Evolutionary conservation across 805 yeast genomes (phyloP).

Genomic region (Isabelozyma heimii): DNA sequence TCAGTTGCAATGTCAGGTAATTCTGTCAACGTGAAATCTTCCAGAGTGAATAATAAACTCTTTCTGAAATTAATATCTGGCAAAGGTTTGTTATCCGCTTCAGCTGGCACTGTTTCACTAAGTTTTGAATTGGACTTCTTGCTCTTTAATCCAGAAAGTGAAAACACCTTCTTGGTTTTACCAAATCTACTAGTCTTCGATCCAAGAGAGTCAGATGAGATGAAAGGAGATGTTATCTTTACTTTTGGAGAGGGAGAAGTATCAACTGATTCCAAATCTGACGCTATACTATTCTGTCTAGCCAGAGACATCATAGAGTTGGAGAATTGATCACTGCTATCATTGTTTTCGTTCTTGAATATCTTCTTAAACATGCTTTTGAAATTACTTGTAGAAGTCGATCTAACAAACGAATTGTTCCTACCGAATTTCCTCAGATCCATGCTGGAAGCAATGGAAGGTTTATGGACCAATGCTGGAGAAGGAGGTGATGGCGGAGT

Average conservation of each 20-base stretch:
- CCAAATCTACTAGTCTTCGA: not conserved
- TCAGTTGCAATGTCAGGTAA: constrained; percentile 28
- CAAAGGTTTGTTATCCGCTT: not conserved
- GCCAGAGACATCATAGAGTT: not conserved
- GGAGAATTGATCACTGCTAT: not conserved
- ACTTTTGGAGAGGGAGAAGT: not conserved
- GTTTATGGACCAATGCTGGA: not conserved
- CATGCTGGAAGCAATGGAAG: not conserved
- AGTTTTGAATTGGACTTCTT: not conserved
- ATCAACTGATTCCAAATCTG: not conserved
- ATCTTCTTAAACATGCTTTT: constrained; percentile 7
- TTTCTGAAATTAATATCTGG: constrained; percentile 3
- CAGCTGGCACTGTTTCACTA: not conserved
- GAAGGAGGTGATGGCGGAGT: not conserved
- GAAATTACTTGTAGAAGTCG: constrained; percentile 16
- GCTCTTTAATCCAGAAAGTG: not conserved
- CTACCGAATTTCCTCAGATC: not conserved
- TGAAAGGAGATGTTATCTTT: not conserved
- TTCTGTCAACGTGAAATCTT: constrained; percentile 8
- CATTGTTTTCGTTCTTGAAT: not conserved
- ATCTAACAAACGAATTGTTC: not conserved
- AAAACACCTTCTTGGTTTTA: not conserved
- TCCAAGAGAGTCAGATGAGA: not conserved
- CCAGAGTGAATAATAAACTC: constrained; percentile 6
- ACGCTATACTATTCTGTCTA: not conserved